Percentiles rank a stretch among this genome's conserved stretches.
phyloP scores from a whole-genome alignment of 1,284 basidiomycete genomes.

The Tausonia pullulans region DNA sequence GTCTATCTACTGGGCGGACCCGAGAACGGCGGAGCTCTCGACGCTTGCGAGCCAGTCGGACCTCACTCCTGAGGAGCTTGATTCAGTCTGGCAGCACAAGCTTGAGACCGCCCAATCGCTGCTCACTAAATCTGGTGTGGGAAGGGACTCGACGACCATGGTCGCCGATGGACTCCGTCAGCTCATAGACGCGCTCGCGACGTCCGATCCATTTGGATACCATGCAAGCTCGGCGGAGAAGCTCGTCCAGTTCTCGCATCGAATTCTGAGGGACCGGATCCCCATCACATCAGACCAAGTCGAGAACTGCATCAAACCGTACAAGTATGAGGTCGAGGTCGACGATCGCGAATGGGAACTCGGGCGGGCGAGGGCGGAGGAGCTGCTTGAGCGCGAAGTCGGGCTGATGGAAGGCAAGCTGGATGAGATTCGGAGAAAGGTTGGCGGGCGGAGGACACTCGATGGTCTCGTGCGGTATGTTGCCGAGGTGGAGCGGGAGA shows the following conservation, averaged over 20 bases:
- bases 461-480: slow-evolving; percentile 71
- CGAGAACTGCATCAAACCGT: slow-evolving; percentile 99
- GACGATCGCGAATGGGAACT: slow-evolving; percentile 83
- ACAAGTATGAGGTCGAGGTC: slow-evolving; percentile 81
- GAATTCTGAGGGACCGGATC: slow-evolving; percentile 81
- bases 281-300: slow-evolving; percentile 93
- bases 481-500: slow-evolving; percentile 66
- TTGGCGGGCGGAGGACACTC: slow-evolving; percentile 73
- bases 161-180: slow-evolving; percentile 86
- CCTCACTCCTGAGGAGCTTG: slow-evolving; percentile 56
- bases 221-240: slow-evolving; percentile 81
- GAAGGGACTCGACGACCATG: slow-evolving; percentile 83
- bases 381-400: slow-evolving; percentile 73
- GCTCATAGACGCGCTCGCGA: slow-evolving; percentile 76
- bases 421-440: slow-evolving; percentile 68
- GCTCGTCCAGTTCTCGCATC: slow-evolving; percentile 81
- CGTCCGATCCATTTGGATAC: slow-evolving; percentile 80
- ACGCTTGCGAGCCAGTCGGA: slow-evolving; percentile 59
- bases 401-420: slow-evolving; percentile 74
- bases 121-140: slow-evolving; percentile 93
- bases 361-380: slow-evolving; percentile 62
- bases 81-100: slow-evolving; percentile 92
- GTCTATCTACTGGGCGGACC: slow-evolving; percentile 93
- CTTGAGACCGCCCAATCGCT: slow-evolving; percentile 83
- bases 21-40: slow-evolving; percentile 63